Base-by-base conservation (phyloP, 768 basidiomycete species). In the Podaxis pistillaris region DNA sequence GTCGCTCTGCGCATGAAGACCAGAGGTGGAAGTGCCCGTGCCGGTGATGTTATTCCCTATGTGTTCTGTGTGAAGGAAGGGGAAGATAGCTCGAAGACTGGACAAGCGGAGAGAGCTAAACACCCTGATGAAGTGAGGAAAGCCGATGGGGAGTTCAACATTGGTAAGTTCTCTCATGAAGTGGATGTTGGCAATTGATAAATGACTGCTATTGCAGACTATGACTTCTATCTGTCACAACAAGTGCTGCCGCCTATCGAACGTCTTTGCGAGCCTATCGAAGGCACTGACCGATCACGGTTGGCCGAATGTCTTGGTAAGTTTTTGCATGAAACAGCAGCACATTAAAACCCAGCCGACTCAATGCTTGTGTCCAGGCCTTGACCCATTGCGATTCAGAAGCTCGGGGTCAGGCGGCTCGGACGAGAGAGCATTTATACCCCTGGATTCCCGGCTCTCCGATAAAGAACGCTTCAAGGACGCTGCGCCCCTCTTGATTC, bases 201-300 rank as follows among this genome's bases (percentile, higher is more conserved):
- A 12, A 64, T 66, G 58, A 62, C 59, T 41, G 41, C 58, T 44
- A 30, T 56, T 3, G 41, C 66, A 95, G 97, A 98, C 74, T 94
- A 88, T 71, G 93, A 97, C 65, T 85, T 91, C 73, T 99, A 98
- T 73, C 80, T 99, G 8, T 85, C 90, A 3, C 85, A 93, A 28
- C 97, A 99, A 75, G 86, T 99, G 36, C 78, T 99, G 2, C 97
- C 97, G 3, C 96, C 97, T 0, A 88, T 98, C 61, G 93, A 97
- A 70, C 89, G 97, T 66, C 76, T 99, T 54, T 99, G 97, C 71
- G 97, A 97, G 47, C 90, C 93, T 1, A 98, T 99, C 50, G 94
- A 97, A 68, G 96, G 96, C 6, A 98, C 96, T 0, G 96, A 98
- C 68, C 85, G 93, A 28, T 80, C 95, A 6, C 84, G 96, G 38